Percentiles rank a stretch among this genome's conserved stretches.
These are phyloP conservation scores for Elaphomyces granulatus DNA, from an alignment of 495 filamentous ascomycete species.

Conservation along the genomic window DNA sequence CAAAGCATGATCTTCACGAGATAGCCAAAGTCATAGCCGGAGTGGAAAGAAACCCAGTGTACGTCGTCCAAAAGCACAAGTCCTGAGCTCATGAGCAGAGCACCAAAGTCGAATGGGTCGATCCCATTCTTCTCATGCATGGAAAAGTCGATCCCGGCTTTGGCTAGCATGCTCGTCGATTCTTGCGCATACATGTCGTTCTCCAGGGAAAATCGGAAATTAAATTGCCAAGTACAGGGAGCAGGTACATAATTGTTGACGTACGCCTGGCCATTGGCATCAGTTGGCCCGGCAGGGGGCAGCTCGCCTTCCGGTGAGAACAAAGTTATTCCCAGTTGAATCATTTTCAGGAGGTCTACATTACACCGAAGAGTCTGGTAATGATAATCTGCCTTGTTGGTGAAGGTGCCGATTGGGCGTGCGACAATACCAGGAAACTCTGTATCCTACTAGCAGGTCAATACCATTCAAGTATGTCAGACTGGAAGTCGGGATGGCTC, in stretches of 20 bases:
- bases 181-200: conserved; percentile 94
- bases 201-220: conserved; percentile 89
- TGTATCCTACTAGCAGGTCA: conserved; percentile 52
- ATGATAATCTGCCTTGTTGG: conserved; percentile 91
- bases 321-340: conserved; percentile 87
- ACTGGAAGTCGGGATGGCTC: not conserved
- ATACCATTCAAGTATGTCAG: not conserved
- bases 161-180: conserved; percentile 74
- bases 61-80: conserved; percentile 80
- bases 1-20: conserved; percentile 82
- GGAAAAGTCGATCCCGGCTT: conserved; percentile 77
- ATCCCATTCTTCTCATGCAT: conserved; percentile 80
- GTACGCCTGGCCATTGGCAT: conserved; percentile 36
- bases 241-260: conserved; percentile 46
- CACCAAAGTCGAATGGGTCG: conserved; percentile 73
- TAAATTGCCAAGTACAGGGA: conserved; percentile 95
- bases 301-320: conserved; percentile 80
- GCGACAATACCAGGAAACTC: conserved; percentile 96
- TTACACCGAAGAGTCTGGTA: conserved; percentile 97
- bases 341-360: conserved; percentile 91
- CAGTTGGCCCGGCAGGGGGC: conserved; percentile 51
- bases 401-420: conserved; percentile 84
- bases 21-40: conserved; percentile 98
- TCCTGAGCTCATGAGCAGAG: conserved; percentile 79
- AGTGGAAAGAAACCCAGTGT: conserved; percentile 93